Evolutionary conservation across 192 early-diverging fungal species (phyloP).

Genomic region (Diversispora epigaea): DNA sequence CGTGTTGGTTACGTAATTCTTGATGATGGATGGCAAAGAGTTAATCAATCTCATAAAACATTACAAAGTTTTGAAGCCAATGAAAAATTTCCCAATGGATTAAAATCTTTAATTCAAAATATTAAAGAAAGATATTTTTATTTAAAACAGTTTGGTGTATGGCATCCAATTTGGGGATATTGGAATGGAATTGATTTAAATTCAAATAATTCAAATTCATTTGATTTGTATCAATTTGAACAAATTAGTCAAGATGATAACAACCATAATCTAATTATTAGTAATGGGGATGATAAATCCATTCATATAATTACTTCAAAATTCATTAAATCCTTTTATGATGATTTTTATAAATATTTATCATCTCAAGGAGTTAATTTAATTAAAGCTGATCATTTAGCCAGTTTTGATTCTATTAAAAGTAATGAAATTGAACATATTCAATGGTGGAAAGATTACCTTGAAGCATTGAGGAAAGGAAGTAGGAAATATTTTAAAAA

Average conservation of each 20-base stretch:
- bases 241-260: constrained; percentile 23
- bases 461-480: constrained; percentile 41
- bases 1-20: constrained; percentile 42
- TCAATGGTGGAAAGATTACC: constrained; percentile 42
- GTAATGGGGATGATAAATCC: neutral
- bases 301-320: constrained; percentile 35
- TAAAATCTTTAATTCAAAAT: constrained; percentile 35
- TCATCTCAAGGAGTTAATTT: constrained; percentile 46
- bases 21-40: constrained; percentile 58
- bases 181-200: constrained; percentile 54
- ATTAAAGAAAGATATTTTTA: constrained; percentile 34
- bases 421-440: constrained; percentile 2
- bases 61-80: constrained; percentile 42
- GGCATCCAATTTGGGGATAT: constrained; percentile 56
- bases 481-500: constrained; percentile 44
- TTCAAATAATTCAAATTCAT: constrained; percentile 33
- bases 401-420: constrained; percentile 46
- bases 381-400: constrained; percentile 60
- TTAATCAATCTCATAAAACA: constrained; percentile 25
- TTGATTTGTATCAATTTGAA: constrained; percentile 35
- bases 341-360: constrained; percentile 54
- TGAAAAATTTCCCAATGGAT: constrained; percentile 48
- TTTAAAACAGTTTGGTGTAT: constrained; percentile 49
- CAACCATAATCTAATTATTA: too few relatives aligned
- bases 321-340: constrained; percentile 43